Evolutionary conservation across 1,284 basidiomycete species (phyloP), one percentile per base, ranked within the genome.

Genomic region (Clitocybe nebularis): DNA sequence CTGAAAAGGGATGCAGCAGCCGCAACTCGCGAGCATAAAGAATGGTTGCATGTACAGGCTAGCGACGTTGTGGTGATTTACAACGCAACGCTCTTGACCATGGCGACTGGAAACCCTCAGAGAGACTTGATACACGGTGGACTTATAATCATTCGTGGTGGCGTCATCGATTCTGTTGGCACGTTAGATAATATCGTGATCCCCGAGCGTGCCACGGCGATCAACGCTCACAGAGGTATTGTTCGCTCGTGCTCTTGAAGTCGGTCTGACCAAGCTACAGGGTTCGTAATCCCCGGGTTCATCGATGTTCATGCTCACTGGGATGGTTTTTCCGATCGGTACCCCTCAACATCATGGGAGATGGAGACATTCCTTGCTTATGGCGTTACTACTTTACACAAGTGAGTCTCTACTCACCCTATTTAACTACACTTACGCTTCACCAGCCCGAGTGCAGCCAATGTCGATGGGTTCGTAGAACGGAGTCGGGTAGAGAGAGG

Each of bases 271-370:
- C 13, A 19, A 6, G 5, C 25, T 13, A 19, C 17, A 85, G 83
- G 77, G 6, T 82, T 69, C 44, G 64, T 87, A 13, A 60, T 79
- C 2, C 84, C 84, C 11, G 84, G 84, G 1, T 86, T 84, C 54
- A 79, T 87, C 41, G 84, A 87, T 45, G 78, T 80, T 5, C 84
- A 87, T 49, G 84, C 84, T 4, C 84, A 87, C 49, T 87, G 84
- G 84, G 55, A 61, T 28, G 79, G 79, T 0, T 75, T 73, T 44
- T 48, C 34, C 0, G 69, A 66, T 22, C 63, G 66, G 24, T 74
- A 76, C 51, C 83, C 84, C 0, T 69, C 81, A 3, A 71, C 69
- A 36, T 84, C 83, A 2, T 87, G 84, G 83, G 83, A 87, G 52
- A 68, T 83, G 64, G 72, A 82, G 56, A 75, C 81, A 0, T 85